These are phyloP conservation scores for Penicillium sumatraense DNA, from an alignment of 2,329 filamentous ascomycete genomes.

Conservation along the genomic window DNA sequence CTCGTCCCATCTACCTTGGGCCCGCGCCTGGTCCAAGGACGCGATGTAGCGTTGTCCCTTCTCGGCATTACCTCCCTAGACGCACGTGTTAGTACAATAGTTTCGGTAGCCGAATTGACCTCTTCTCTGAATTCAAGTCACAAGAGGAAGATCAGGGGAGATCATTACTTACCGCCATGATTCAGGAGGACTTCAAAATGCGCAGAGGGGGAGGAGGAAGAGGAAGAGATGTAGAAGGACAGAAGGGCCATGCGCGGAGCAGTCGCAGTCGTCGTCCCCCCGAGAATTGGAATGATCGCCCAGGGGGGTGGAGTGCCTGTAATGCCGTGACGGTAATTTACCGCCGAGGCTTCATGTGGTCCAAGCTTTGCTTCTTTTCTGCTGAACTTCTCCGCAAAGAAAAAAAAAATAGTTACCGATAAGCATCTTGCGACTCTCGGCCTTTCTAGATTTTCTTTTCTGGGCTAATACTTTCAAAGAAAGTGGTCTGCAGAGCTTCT, in stretches of 20 bases:
- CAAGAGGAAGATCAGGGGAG: not conserved
- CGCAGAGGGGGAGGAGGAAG: no score
- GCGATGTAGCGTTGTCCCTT: conserved; percentile 84
- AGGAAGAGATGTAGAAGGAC: conserved; percentile 19
- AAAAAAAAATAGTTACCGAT: conserved; percentile 27
- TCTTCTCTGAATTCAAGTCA: not conserved
- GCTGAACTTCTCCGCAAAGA: not conserved
- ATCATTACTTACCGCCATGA: conserved; percentile 27
- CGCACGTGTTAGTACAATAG: conserved; percentile 26
- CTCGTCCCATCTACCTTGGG: conserved; percentile 83
- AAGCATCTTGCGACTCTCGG: conserved; percentile 1
- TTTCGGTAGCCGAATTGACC: conserved; percentile 10
- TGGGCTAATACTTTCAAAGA: not conserved
- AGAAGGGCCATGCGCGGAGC: conserved; percentile 13
- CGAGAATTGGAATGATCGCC: conserved; percentile 26
- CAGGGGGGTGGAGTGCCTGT: conserved; percentile 23
- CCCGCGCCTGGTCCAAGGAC: conserved; percentile 83
- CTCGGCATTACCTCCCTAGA: conserved; percentile 59
- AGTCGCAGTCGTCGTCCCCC: conserved; percentile 16
- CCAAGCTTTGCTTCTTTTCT: conserved; percentile 28
- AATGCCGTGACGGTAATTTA: conserved; percentile 31
- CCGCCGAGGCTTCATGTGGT: conserved; percentile 35
- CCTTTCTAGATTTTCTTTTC: no score
- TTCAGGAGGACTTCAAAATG: conserved; percentile 19
- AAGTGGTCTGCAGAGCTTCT: no score